Conservation (phyloP, 108 stramenopile species). For the Aurantiochytrium sp. region DNA sequence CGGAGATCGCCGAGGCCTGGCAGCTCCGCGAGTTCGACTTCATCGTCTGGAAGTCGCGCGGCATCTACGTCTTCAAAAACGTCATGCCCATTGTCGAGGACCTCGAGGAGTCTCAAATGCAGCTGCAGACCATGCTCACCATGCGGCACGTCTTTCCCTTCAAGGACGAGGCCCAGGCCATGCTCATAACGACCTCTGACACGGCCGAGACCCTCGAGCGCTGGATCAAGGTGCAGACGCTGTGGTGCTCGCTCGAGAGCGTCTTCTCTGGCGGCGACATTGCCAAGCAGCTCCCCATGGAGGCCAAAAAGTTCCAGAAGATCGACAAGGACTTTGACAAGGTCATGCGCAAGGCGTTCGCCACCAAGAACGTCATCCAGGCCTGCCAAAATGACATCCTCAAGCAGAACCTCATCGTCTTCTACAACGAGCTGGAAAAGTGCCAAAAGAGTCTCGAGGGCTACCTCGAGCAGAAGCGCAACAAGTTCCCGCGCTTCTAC, state of each 20-base stretch:
- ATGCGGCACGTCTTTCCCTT: slow-evolving; percentile 78
- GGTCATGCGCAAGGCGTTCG: slow-evolving; percentile 71
- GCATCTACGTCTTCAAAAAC: slow-evolving; percentile 66
- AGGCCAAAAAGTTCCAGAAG: slow-evolving; percentile 83
- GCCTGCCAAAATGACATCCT: slow-evolving; percentile 71
- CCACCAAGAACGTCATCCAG: slow-evolving; percentile 70
- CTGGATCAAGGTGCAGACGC: slow-evolving; percentile 83
- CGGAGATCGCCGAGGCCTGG: slow-evolving; percentile 73
- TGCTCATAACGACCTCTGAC: slow-evolving; percentile 68
- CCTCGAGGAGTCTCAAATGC: slow-evolving; percentile 82
- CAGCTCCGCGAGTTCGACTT: slow-evolving; percentile 64
- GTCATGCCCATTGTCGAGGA: slow-evolving; percentile 77
- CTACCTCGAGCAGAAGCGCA: slow-evolving; percentile 83
- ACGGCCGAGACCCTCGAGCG: slow-evolving; percentile 80
- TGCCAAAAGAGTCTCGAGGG: slow-evolving; percentile 84
- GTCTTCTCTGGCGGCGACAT: slow-evolving; percentile 87
- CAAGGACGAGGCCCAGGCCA: slow-evolving; percentile 69
- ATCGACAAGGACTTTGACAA: slow-evolving; percentile 85
- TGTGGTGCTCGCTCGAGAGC: slow-evolving; percentile 83
- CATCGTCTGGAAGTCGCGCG: slow-evolving; percentile 73
- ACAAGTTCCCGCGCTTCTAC: slow-evolving; percentile 85
- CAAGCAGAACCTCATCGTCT: slow-evolving; percentile 65
- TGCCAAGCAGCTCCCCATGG: slow-evolving; percentile 81
- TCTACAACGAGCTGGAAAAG: slow-evolving; percentile 82
- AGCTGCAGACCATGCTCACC: slow-evolving; percentile 78